Percentiles rank a stretch among this genome's conserved stretches.
These are phyloP conservation scores for Adiantum capillusveneris DNA, from an alignment of 75 land plant genomes.

Conservation along the genomic window DNA sequence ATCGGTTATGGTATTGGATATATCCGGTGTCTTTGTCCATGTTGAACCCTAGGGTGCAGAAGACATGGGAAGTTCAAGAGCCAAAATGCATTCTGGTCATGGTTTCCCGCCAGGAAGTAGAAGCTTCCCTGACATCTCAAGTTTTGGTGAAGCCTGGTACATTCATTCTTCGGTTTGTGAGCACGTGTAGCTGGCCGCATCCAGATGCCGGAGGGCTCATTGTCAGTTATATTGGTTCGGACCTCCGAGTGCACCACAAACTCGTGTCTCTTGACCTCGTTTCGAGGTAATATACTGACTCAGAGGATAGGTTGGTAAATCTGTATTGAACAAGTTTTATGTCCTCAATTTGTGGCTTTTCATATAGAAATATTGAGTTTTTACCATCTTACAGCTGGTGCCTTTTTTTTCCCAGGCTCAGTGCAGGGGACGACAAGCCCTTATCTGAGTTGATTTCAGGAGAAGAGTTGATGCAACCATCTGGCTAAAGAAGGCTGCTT, in stretches of 20 bases:
- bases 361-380: background rate
- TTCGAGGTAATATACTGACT: slow-evolving; percentile 4
- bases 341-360: background rate
- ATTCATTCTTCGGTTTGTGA: slow-evolving; percentile 76
- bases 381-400: background rate
- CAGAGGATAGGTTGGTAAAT: background rate
- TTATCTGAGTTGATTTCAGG: background rate
- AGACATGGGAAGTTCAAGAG: slow-evolving; percentile 51
- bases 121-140: slow-evolving; percentile 48
- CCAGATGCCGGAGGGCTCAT: slow-evolving; percentile 91
- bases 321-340: no score
- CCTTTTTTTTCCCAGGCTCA: background rate
- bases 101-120: slow-evolving; percentile 79
- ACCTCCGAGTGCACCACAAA: slow-evolving; percentile 51
- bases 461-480: background rate
- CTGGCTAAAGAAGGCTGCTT: no score
- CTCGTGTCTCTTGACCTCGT: slow-evolving; percentile 48
- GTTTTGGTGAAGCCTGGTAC: slow-evolving; percentile 48
- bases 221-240: slow-evolving; percentile 69
- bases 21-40: slow-evolving; percentile 74
- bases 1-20: slow-evolving; percentile 82
- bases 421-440: background rate
- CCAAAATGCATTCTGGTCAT: slow-evolving; percentile 91
- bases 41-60: slow-evolving; percentile 41
- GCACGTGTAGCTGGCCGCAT: slow-evolving; percentile 91